Evolutionary conservation across 371 early-diverging fungal genomes (phyloP), one percentile per base, ranked within the genome.

Genomic region (Zopfochytrium polystomum): DNA sequence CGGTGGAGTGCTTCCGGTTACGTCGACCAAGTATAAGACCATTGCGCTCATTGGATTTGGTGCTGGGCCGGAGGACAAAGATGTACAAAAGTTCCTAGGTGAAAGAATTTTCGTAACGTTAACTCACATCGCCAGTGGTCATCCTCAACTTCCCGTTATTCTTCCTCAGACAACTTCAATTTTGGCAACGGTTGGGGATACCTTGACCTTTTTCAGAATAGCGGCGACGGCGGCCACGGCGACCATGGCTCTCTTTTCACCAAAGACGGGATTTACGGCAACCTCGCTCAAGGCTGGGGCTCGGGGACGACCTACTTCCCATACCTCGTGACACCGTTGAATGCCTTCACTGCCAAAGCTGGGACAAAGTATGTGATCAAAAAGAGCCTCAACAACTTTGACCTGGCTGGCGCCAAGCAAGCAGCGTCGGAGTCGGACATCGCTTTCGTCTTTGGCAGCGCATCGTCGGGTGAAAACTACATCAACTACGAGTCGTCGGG

Each of bases 201-300:
- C n/a, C n/a, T n/a, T n/a, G n/a, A n/a, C n/a, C n/a, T n/a, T n/a
- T 74, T 60, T 42, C 63, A 83, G 33, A 70, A 83, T 46, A 77
- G 82, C 50, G 87, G 87, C 35, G 87, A n/a, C n/a, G n/a, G n/a
- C n/a, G n/a, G n/a, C n/a, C n/a, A n/a, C n/a, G n/a, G n/a, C n/a
- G n/a, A n/a, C n/a, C n/a, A n/a, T n/a, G n/a, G 47, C 5, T n/a
- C n/a, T n/a, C n/a, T n/a, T n/a, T n/a, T n/a, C n/a, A n/a, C n/a
- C n/a, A n/a, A n/a, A n/a, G n/a, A n/a, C n/a, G 62, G 62, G 3
- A 34, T 44, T 27, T 45, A 60, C n/a, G 86, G 84, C n/a, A 81
- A 78, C 5, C 65, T 86, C 22, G 83, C 84, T 43, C 72, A 77
- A 64, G 85, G 85, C 22, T 85, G 85, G 85, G 87, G 87, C 1